Evolutionary conservation across 176 grass and related monocot genomes (phyloP), one percentile per base, ranked within the genome.

Genomic region (Typha latifolia): DNA sequence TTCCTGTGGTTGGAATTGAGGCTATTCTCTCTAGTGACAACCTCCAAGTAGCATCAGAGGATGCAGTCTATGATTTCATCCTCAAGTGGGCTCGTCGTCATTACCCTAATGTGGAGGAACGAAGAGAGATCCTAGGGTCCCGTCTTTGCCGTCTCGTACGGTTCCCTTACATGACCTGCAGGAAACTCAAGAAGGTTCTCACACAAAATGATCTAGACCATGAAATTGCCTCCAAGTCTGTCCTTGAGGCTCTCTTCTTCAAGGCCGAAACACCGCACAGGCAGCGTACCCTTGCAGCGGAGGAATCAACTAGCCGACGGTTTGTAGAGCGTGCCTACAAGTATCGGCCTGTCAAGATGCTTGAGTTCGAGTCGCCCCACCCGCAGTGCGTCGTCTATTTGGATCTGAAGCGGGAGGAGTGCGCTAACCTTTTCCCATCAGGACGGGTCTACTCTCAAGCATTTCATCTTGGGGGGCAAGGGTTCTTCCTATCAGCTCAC

Each of bases 41-140:
- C n/a, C 73, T 76, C 56, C 73, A 76, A 61, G 64, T 49, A 19
- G 48, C 32, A 67, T 76, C 73, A 29, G 73, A 76, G 15, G 64
- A 67, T 49, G 50, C 31, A 6, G 16, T 76, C 31, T 76, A 76
- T 29, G 64, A 67, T 9, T 67, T 76, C 47, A 32, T 67, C 20
- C 63, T 76, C 32, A 76, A 67, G 63, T 76, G 73, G 64, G 63
- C 73, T 3, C 64, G 32, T 15, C 49, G 23, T 15, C 63, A 61
- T 12, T 67, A 67, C 16, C 50, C 73, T 0, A 23, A 18, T 16
- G 4, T 48, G 31, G 51, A 49, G 32, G 63, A 75, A 56, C 26
- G 63, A 29, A 20, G 32, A 12, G 64, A 76, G 20, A 76, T 76
- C 12, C 15, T 76, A 9, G 52, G 73, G 5, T 67, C 51, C 31